Percentiles rank a stretch among this genome's conserved stretches.
These are phyloP conservation scores for Solanum medicagineum DNA, from an alignment of 257 asterid species.

Conservation along the genomic window DNA sequence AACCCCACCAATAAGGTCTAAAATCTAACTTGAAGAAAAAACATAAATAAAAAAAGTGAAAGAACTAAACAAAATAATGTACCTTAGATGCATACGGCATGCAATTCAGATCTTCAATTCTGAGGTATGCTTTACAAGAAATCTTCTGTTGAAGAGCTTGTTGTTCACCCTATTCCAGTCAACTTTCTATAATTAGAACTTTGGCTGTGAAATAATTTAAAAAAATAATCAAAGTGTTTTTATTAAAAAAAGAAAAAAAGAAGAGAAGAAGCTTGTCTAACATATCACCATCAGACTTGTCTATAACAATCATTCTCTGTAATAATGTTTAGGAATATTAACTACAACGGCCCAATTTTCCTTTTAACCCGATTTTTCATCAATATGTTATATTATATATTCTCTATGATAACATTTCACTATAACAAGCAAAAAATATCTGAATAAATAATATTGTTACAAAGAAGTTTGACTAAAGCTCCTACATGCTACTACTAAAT, in stretches of 20 bases:
- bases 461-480: neutral
- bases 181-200: neutral
- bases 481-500: neutral
- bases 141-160: neutral
- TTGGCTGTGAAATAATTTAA: neutral
- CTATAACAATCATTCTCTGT: neutral
- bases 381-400: neutral
- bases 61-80: neutral
- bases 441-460: fast-evolving
- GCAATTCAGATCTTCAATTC: neutral
- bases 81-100: neutral
- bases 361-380: neutral
- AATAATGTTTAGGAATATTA: neutral
- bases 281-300: neutral
- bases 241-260: neutral
- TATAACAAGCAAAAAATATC: neutral
- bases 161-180: neutral
- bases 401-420: neutral
- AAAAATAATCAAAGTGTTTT: neutral
- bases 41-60: neutral
- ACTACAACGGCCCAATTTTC: neutral
- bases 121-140: neutral
- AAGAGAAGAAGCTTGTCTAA: too few species aligned
- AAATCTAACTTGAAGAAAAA: neutral
- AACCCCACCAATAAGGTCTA: too few species aligned